phyloP scores from a whole-genome alignment of 2,329 filamentous ascomycete species.

The Sclerotinia spermophila region DNA sequence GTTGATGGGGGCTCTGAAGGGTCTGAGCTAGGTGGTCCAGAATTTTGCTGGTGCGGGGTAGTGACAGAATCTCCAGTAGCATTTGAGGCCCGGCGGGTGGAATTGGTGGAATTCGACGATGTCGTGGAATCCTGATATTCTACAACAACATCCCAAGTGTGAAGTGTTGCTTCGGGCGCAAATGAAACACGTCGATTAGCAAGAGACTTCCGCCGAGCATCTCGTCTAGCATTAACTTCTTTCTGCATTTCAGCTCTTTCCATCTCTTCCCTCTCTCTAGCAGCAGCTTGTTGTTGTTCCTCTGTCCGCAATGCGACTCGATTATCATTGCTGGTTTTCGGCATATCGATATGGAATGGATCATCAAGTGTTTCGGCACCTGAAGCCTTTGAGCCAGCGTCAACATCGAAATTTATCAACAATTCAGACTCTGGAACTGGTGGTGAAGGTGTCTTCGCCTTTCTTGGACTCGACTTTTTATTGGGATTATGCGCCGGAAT shows the following conservation, averaged over 20 bases:
- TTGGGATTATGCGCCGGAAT: conserved; percentile 53
- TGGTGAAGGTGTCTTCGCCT: conserved; percentile 29
- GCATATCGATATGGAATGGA: conserved; percentile 46
- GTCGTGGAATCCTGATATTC: conserved; percentile 88
- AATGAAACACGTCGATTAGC: conserved; percentile 94
- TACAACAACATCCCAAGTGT: conserved; percentile 87
- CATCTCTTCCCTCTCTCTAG: conserved; percentile 65
- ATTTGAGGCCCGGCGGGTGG: conserved; percentile 69
- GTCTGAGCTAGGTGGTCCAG: conserved; percentile 42
- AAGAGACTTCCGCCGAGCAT: conserved; percentile 86
- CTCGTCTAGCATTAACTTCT: conserved; percentile 67
- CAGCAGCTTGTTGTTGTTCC: conserved; percentile 67
- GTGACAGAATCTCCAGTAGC: conserved; percentile 28
- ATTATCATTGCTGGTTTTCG: conserved; percentile 36
- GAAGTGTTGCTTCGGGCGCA: conserved; percentile 91
- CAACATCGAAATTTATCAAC: conserved; percentile 34
- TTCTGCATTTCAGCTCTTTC: conserved; percentile 58
- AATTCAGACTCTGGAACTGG: conserved; percentile 23
- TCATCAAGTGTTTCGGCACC: conserved; percentile 44
- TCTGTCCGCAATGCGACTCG: conserved; percentile 65
- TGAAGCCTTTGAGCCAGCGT: conserved; percentile 26
- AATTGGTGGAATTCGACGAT: conserved; percentile 68
- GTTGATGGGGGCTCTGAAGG: conserved; percentile 58
- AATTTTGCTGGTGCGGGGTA: conserved; percentile 26
- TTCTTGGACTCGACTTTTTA: conserved; percentile 33